Base-by-base conservation (phyloP, 768 basidiomycete genomes). In the Pisolithus albus region DNA sequence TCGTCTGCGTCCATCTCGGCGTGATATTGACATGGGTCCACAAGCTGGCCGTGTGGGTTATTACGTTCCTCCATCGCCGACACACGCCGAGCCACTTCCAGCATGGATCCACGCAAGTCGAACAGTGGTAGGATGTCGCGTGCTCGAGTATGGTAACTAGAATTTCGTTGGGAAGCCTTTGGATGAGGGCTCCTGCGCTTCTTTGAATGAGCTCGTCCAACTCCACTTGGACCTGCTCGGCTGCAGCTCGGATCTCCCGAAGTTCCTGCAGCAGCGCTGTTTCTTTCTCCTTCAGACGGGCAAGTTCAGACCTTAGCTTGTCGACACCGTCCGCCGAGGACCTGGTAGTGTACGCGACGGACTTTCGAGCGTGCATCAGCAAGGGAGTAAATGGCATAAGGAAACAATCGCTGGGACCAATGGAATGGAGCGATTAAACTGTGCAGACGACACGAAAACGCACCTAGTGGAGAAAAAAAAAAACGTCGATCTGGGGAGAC, bases 61-160 rank as follows among this genome's bases (percentile, higher is more conserved):
- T 50, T n/a, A 50, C 34, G 49, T 34, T 44, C 21, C 28, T 19
- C 49, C 49, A 50, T 6, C 42, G 49, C 18, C 21, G 49, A 37
- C 41, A 50, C 18, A 50, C 42, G 15, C 41, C 49, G 5, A 50
- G 32, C 49, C 49, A 50, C n/a, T 42, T 50, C 49, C 49, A 50
- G 34, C 46, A 47, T n/a, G 49, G 42, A 16, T 50, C 49, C 1
- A 36, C 42, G 15, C 26, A 42, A 4, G 40, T 43, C 10, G 30
- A 28, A 21, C 21, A 42, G 10, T 43, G 42, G 21, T 32, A 44
- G 16, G 49, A 21, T 2, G 49, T 44, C 34, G 49, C 49, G 15
- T 50, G 32, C 21, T 50, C 42, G 13, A 50, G 24, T 16, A 50
- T 44, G 19, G 28, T 19, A 10, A 37, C 42, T 0, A 44, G 21